Percentiles rank a stretch among this genome's conserved stretches.
These are phyloP conservation scores for Thermochaetoides thermophila DNA, from an alignment of 495 filamentous ascomycete species.

Conservation along the genomic window DNA sequence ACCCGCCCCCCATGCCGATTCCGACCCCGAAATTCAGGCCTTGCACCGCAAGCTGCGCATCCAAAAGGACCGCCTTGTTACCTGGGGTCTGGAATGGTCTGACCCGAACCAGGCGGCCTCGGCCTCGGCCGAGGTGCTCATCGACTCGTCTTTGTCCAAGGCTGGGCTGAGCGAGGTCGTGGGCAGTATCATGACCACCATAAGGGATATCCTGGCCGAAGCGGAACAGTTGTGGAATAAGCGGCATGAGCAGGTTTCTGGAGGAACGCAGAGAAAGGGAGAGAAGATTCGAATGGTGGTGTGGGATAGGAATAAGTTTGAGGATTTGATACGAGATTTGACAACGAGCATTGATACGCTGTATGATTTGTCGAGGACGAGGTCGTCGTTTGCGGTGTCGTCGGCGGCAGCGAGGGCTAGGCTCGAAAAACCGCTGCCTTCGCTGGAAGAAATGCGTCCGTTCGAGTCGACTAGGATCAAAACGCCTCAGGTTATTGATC, in stretches of 20 bases:
- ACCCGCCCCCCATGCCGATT: conserved; percentile 41
- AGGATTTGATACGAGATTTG: conserved; percentile 60
- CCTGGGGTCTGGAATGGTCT: conserved; percentile 87
- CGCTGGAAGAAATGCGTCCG: conserved; percentile 29
- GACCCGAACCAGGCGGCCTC: conserved; percentile 48
- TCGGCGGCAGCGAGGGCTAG: conserved; percentile 13
- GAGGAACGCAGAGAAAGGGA: no score
- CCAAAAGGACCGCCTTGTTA: conserved; percentile 62
- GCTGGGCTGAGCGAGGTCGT: conserved; percentile 81
- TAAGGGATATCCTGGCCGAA: conserved; percentile 74
- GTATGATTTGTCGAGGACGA: conserved; percentile 68
- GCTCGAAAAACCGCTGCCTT: conserved; percentile 13
- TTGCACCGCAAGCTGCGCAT: conserved; percentile 44
- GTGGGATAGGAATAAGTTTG: conserved; percentile 47
- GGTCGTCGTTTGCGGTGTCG: conserved; percentile 31
- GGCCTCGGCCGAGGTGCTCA: conserved; percentile 48
- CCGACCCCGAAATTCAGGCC: conserved; percentile 39
- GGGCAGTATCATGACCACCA: conserved; percentile 74
- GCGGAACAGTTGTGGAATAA: conserved; percentile 63
- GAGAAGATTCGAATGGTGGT: conserved; percentile 33
- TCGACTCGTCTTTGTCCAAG: conserved; percentile 70
- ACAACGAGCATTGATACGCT: conserved; percentile 79
- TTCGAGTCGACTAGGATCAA: conserved; percentile 41
- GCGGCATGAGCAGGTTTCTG: no score
- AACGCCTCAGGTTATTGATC: conserved; percentile 39